Evolutionary conservation across 1,284 basidiomycete species (phyloP).

Genomic region (Porogramme epimiltina): DNA sequence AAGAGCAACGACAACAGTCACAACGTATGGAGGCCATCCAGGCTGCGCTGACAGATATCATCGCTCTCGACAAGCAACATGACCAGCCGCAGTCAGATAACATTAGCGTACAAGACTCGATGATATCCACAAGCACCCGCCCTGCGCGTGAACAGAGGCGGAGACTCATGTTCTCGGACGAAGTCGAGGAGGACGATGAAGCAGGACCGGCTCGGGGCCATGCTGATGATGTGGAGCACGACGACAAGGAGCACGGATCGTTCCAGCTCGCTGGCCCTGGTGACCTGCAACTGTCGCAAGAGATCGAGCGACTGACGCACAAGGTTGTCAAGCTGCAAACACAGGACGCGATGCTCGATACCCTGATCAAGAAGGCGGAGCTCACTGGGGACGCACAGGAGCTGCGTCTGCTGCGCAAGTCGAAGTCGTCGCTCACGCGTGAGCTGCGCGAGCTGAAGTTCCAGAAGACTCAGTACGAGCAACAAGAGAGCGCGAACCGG

Average conservation of each 20-base stretch:
- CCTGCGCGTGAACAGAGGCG: constrained; percentile 16
- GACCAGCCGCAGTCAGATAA: constrained; percentile 24
- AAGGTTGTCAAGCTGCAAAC: constrained; percentile 78
- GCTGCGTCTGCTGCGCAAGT: constrained; percentile 79
- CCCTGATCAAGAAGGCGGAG: constrained; percentile 91
- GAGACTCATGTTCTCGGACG: constrained; percentile 31
- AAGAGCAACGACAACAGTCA: constrained; percentile 47
- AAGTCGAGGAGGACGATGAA: constrained; percentile 44
- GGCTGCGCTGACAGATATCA: constrained; percentile 92
- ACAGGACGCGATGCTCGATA: constrained; percentile 84
- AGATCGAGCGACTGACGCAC: constrained; percentile 75
- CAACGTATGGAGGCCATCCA: constrained; percentile 92
- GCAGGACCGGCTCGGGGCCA: constrained; percentile 29
- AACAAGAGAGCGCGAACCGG: constrained; percentile 85
- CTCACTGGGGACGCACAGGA: constrained; percentile 89
- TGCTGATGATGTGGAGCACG: constrained; percentile 41
- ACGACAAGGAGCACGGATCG: constrained; percentile 47
- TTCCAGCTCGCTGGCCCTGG: constrained; percentile 81
- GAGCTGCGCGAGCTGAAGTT: constrained; percentile 86
- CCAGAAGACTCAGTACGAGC: constrained; percentile 89
- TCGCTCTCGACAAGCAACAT: constrained; percentile 70
- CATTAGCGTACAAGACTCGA: constrained; percentile 17
- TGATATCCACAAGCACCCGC: constrained; percentile 1
- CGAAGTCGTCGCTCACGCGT: constrained; percentile 77
- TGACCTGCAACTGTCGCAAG: constrained; percentile 82